Conservation (phyloP, 805 yeast species). For the Teunomyces cretensis region DNA sequence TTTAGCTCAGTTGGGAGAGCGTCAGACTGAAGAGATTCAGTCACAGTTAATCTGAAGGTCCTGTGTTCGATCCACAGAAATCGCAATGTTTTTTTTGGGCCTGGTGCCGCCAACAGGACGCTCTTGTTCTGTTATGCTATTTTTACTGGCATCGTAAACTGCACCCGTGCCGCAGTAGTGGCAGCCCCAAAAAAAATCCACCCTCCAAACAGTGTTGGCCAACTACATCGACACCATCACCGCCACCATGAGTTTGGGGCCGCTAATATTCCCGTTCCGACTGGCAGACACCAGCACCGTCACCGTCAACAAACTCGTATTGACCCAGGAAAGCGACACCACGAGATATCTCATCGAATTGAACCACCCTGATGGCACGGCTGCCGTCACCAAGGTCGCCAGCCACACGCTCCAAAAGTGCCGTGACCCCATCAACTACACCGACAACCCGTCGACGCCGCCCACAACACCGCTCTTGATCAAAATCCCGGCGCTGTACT, state of each 20-base stretch:
- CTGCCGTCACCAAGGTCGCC: slow-evolving; percentile 15
- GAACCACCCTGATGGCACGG: slow-evolving; percentile 18
- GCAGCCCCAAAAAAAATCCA: neutral
- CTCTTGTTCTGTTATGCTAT: neutral
- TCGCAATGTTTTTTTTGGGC: slow-evolving; percentile 14
- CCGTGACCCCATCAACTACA: slow-evolving; percentile 22
- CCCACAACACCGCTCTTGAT: slow-evolving; percentile 31
- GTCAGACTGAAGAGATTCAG: slow-evolving; percentile 34
- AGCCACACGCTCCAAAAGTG: slow-evolving; percentile 14
- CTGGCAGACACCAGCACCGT: slow-evolving; percentile 14
- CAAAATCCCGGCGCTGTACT: slow-evolving; percentile 20
- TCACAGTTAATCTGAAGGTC: slow-evolving; percentile 19
- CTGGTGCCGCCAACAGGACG: no score
- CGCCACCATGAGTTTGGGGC: slow-evolving; percentile 9
- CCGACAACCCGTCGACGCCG: slow-evolving; percentile 19
- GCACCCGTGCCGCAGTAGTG: slow-evolving; percentile 2
- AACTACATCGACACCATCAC: neutral
- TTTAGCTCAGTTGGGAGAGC: slow-evolving; percentile 42
- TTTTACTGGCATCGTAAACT: neutral
- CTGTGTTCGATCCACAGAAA: slow-evolving; percentile 20
- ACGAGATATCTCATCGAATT: slow-evolving; percentile 20
- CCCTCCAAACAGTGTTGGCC: neutral
- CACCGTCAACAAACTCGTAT: slow-evolving; percentile 20
- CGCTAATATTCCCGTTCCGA: slow-evolving; percentile 28
- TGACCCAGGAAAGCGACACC: slow-evolving; percentile 28